phyloP scores from a whole-genome alignment of 352 stramenopile species.

The Globisporangium lucens region DNA sequence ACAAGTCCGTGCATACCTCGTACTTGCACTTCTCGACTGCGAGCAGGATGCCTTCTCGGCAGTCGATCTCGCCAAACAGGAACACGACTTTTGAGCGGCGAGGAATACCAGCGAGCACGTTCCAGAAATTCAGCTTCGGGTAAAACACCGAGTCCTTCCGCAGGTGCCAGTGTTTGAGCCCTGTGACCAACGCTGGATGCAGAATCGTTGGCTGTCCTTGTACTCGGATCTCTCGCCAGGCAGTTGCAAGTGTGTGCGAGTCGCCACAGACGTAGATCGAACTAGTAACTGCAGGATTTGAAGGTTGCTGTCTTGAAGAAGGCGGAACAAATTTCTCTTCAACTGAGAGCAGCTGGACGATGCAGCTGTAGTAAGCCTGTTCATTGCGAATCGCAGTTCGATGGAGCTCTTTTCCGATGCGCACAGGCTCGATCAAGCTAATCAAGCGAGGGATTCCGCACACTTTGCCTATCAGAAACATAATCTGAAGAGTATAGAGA shows the following conservation, averaged over 20 bases:
- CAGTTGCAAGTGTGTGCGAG: slow-evolving; percentile 88
- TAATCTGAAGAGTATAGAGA: slow-evolving; percentile 26
- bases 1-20: slow-evolving; percentile 33
- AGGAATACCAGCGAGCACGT: slow-evolving; percentile 54
- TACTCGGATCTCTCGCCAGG: slow-evolving; percentile 71
- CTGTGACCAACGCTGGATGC: slow-evolving; percentile 84
- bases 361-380: slow-evolving; percentile 86
- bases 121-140: slow-evolving; percentile 90
- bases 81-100: slow-evolving; percentile 78
- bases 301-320: not conserved
- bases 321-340: slow-evolving; percentile 15
- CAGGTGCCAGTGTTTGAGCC: slow-evolving; percentile 94
- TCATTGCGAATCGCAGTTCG: slow-evolving; percentile 83
- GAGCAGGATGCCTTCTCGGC: slow-evolving; percentile 89
- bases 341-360: slow-evolving; percentile 76
- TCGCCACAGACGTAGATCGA: slow-evolving; percentile 83
- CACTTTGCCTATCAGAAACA: slow-evolving; percentile 72
- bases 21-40: slow-evolving; percentile 89
- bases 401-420: slow-evolving; percentile 59
- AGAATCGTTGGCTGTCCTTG: slow-evolving; percentile 20
- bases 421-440: slow-evolving; percentile 59
- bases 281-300: slow-evolving; percentile 24
- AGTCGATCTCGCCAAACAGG: slow-evolving; percentile 95
- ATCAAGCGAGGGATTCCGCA: slow-evolving; percentile 49
- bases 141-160: slow-evolving; percentile 87